Percentiles rank a stretch among this genome's conserved stretches.
phyloP scores from a whole-genome alignment of 306 rosid genomes.

The Dryas alaskensis region DNA sequence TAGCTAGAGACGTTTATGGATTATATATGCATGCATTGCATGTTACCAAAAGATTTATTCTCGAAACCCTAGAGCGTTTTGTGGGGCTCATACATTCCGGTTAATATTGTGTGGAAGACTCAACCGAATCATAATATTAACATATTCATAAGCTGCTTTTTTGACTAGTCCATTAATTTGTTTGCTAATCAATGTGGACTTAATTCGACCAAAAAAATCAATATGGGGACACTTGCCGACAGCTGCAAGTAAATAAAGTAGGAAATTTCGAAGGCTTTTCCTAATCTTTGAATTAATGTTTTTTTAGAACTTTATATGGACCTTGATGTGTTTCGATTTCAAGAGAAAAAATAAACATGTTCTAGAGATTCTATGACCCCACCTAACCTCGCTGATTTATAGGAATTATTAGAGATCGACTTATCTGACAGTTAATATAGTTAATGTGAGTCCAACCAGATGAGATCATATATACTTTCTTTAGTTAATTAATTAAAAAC shows the following conservation, averaged over 20 bases:
- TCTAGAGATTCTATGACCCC: conserved; percentile 16
- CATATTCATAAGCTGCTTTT: not conserved
- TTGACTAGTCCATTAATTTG: not conserved
- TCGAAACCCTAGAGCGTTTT: not conserved
- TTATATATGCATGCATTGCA: not conserved
- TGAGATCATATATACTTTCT: not conserved
- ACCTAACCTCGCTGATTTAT: conserved; percentile 7
- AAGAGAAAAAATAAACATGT: not conserved
- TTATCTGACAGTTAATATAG: conserved; percentile 18
- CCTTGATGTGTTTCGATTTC: not conserved
- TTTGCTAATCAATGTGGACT: not conserved
- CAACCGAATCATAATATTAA: not conserved
- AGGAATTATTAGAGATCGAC: not conserved
- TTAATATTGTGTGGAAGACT: not conserved
- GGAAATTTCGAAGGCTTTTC: not conserved
- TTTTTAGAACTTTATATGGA: not conserved
- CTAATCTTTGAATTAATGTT: not conserved
- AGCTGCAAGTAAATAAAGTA: not conserved
- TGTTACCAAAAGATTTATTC: not conserved
- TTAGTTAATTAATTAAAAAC: not conserved
- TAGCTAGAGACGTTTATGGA: no score
- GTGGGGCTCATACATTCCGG: not conserved
- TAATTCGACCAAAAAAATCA: not conserved
- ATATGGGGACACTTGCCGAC: conserved; percentile 5
- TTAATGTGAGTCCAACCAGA: not conserved